These are phyloP conservation scores for Brassica balearica DNA, from an alignment of 441 rosid species.

Conservation along the genomic window DNA sequence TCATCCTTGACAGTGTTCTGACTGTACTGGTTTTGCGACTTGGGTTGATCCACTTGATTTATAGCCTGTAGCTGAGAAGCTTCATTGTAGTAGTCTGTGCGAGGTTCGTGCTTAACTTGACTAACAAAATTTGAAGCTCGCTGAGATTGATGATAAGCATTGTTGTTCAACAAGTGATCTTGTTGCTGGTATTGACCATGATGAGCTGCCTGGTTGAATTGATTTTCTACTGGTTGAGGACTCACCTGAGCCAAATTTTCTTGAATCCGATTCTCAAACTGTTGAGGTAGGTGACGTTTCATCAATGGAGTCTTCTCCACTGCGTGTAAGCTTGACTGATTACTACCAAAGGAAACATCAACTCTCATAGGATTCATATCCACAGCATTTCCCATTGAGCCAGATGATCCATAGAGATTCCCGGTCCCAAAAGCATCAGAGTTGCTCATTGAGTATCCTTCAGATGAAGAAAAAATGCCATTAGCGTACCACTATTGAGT, in stretches of 20 bases:
- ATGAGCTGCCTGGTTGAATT: constrained; percentile 34
- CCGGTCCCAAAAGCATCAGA: constrained; percentile 41
- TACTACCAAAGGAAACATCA: constrained; percentile 38
- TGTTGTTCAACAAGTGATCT: constrained; percentile 30
- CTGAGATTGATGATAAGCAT: constrained; percentile 39
- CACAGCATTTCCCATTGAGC: constrained; percentile 33
- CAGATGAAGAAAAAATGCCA: constrained; percentile 27
- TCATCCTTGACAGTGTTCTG: constrained; percentile 31
- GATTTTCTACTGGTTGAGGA: constrained; percentile 35
- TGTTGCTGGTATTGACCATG: constrained; percentile 39
- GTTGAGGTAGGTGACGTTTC: constrained; percentile 32
- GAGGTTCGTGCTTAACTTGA: constrained; percentile 43
- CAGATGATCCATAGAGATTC: constrained; percentile 44
- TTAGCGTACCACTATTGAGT: constrained; percentile 30
- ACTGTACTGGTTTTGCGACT: constrained; percentile 36
- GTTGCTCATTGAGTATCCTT: constrained; percentile 42
- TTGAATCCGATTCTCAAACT: constrained; percentile 39
- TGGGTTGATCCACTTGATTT: constrained; percentile 32
- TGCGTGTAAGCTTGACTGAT: constrained; percentile 35
- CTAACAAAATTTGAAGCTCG: constrained; percentile 30
- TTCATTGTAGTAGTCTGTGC: constrained; percentile 30
- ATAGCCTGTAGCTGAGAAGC: constrained; percentile 40
- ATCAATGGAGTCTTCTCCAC: constrained; percentile 19
- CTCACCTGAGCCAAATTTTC: constrained; percentile 35
- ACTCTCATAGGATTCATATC: constrained; percentile 38